Conservation (phyloP, 768 basidiomycete genomes). For the Tricholoma flavovirens region DNA sequence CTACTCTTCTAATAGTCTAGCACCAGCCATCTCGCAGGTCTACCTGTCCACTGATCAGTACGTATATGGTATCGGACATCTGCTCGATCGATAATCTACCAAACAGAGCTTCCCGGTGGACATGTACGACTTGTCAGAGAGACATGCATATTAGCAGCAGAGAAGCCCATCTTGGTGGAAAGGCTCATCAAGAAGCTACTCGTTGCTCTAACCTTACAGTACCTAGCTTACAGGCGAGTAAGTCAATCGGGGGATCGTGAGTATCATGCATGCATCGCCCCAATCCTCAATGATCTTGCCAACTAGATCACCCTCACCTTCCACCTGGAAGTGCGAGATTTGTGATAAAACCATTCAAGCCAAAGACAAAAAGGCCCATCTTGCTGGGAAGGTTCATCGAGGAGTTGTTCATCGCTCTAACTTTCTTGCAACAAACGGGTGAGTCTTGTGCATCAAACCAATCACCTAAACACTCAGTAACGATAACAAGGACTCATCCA, state of each 20-base stretch:
- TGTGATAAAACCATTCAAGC: not conserved
- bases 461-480: too few species aligned
- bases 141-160: not conserved
- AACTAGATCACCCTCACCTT: not conserved
- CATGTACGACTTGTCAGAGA: not conserved
- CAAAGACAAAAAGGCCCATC: not conserved
- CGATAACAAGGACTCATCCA: not conserved
- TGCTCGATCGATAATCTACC: not conserved
- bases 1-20: too few species aligned
- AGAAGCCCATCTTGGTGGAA: not conserved
- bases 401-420: too few species aligned
- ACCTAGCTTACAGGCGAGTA: not conserved
- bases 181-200: not conserved
- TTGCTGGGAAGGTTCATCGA: not conserved
- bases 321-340: not conserved
- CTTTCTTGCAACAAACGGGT: too few species aligned
- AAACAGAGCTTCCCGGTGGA: not conserved
- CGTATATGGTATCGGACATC: not conserved
- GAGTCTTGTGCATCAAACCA: too few species aligned
- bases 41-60: not conserved
- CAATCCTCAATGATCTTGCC: not conserved
- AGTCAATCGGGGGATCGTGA: not conserved
- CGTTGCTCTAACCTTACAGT: not conserved
- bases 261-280: not conserved
- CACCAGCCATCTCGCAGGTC: too few species aligned